Conservation (phyloP, 495 filamentous ascomycete genomes). For the Barbatosphaeria neglecta region DNA sequence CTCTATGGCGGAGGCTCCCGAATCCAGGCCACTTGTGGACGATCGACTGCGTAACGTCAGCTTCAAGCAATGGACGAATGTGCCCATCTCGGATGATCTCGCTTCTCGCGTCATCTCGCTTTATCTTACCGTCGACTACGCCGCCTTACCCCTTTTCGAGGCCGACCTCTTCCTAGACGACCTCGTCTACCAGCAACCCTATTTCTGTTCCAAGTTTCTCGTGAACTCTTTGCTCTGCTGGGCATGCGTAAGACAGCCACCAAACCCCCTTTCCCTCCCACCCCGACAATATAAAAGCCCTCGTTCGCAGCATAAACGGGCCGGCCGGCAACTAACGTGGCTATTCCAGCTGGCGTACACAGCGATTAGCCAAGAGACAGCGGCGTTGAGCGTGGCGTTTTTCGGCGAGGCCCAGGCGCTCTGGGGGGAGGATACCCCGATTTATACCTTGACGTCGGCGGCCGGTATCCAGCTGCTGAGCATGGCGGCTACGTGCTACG, state of each 20-base stretch:
- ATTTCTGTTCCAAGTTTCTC: slow-evolving; percentile 12
- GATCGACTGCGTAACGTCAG: slow-evolving; percentile 9
- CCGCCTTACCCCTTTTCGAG: slow-evolving; percentile 10
- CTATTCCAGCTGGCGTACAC: slow-evolving; percentile 16
- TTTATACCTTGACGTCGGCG: not conserved
- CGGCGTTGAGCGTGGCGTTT: slow-evolving; percentile 7
- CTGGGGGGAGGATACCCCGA: slow-evolving; percentile 4
- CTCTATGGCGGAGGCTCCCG: too few relatives aligned
- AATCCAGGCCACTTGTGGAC: slow-evolving; percentile 4
- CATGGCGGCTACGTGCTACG: slow-evolving; percentile 12
- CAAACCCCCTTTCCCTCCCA: not conserved
- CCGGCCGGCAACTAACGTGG: too few relatives aligned
- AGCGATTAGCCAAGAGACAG: slow-evolving; percentile 6
- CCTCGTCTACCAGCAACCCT: slow-evolving; percentile 5
- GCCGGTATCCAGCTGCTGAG: not conserved
- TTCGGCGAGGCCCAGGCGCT: slow-evolving; percentile 5
- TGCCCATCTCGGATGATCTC: slow-evolving; percentile 10
- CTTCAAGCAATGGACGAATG: slow-evolving; percentile 8
- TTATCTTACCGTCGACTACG: slow-evolving; percentile 12
- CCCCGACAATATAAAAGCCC: not conserved
- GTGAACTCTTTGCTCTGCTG: slow-evolving; percentile 13
- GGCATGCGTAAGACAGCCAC: slow-evolving; percentile 9
- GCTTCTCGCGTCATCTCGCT: slow-evolving; percentile 9
- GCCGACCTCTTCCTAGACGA: slow-evolving; percentile 11
- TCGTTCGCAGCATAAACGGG: not conserved